These are phyloP conservation scores for Quercus wislizeni DNA, from an alignment of 306 rosid genomes.

Conservation along the genomic window DNA sequence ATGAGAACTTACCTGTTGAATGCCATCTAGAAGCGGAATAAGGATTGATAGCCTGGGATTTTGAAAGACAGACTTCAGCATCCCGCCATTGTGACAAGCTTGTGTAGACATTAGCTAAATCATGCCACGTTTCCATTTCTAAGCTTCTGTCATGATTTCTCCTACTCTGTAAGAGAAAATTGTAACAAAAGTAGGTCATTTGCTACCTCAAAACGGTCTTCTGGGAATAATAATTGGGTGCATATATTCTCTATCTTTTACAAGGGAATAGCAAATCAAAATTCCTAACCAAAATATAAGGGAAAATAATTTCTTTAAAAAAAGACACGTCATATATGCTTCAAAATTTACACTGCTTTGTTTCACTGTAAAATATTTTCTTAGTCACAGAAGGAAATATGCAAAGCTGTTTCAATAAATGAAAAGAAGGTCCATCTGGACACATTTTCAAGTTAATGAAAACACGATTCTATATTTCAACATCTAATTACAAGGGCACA, in stretches of 20 bases:
- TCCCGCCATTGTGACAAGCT: conserved; percentile 75
- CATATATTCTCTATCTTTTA: not conserved
- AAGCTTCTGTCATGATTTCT: conserved; percentile 54
- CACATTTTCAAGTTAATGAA: not conserved
- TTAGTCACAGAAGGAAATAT: not conserved
- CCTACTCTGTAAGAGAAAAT: conserved; percentile 40
- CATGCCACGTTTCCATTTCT: conserved; percentile 94
- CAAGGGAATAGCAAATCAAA: not conserved
- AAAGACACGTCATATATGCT: not conserved
- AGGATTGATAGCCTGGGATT: conserved; percentile 70
- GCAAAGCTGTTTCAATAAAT: not conserved
- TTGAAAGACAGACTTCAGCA: conserved; percentile 84
- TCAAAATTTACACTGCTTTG: not conserved
- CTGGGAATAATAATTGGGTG: not conserved
- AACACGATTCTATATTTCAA: not conserved
- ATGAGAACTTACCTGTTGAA: conserved; percentile 53
- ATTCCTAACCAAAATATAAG: not conserved
- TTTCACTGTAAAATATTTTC: not conserved
- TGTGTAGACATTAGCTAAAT: conserved; percentile 69
- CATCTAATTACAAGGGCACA: not conserved
- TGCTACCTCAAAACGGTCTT: not conserved
- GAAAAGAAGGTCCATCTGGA: not conserved
- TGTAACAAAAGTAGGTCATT: not conserved
- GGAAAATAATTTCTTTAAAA: not conserved
- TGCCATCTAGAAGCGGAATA: conserved; percentile 90